These are phyloP conservation scores for Lepiota brunneoincarnata DNA, from an alignment of 768 basidiomycete species.

Conservation along the genomic window DNA sequence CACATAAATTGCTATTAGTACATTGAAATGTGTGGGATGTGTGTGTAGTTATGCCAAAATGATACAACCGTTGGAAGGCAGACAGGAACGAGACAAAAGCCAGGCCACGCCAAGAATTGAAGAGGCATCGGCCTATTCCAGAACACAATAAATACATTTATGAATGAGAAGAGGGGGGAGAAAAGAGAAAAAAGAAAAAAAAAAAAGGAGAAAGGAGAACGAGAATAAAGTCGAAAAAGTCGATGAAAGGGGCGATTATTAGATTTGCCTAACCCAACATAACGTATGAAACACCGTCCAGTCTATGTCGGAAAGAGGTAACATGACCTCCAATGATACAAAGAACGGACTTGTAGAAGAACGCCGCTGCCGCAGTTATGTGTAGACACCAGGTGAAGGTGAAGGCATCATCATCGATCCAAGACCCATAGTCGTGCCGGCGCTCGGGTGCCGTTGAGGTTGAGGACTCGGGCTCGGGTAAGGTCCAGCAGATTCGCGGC, in stretches of 20 bases:
- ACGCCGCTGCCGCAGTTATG: not conserved
- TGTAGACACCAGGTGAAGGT: constrained; percentile 1
- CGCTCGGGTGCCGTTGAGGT: constrained; percentile 7
- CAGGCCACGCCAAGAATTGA: not conserved
- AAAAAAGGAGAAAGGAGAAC: not conserved
- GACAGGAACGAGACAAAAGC: not conserved
- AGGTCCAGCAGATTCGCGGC: constrained; percentile 1
- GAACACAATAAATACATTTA: constrained; percentile 24
- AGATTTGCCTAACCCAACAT: constrained; percentile 3
- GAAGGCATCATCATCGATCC: not conserved
- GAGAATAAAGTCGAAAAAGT: not conserved
- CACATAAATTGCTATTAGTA: constrained; percentile 4
- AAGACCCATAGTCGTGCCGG: not conserved
- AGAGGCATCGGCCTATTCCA: constrained; percentile 1
- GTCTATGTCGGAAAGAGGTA: constrained; percentile 6
- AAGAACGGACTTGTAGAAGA: not conserved
- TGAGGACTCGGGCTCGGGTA: not conserved
- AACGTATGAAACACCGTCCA: constrained; percentile 4
- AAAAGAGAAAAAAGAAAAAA: not conserved
- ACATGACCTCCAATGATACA: constrained; percentile 6
- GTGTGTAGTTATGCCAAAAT: constrained; percentile 4
- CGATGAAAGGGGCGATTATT: not conserved
- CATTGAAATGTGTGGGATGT: constrained; percentile 3
- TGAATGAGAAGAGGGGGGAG: constrained; percentile 2
- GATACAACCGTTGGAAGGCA: constrained; percentile 7